phyloP scores from a whole-genome alignment of 169 alveolate genomes.

The Cryptosporidium andersoni region DNA sequence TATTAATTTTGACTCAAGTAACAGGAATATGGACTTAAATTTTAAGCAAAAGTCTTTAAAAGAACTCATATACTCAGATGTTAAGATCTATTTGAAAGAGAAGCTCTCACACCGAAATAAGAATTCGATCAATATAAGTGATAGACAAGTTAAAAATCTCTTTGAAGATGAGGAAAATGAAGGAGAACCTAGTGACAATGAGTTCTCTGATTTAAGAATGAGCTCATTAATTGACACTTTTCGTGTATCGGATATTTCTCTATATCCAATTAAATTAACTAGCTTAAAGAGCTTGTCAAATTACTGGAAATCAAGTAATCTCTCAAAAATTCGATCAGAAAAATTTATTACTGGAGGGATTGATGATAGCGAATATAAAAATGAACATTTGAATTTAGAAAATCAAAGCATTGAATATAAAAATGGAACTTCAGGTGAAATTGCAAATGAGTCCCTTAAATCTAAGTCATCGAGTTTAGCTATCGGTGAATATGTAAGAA shows the following conservation, averaged over 20 bases:
- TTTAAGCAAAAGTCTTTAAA: slow-evolving; percentile 39
- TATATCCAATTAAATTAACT: slow-evolving; percentile 40
- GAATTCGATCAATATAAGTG: no score
- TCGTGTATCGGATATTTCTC: slow-evolving; percentile 38
- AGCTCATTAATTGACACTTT: slow-evolving; percentile 18
- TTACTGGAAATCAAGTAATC: slow-evolving; percentile 35
- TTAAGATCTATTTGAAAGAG: not conserved
- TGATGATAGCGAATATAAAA: slow-evolving; percentile 74
- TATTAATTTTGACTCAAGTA: not conserved
- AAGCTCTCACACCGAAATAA: slow-evolving; percentile 21
- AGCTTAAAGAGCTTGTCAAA: slow-evolving; percentile 5
- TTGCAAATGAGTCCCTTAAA: slow-evolving; percentile 78
- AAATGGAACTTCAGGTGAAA: slow-evolving; percentile 78
- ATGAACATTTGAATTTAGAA: slow-evolving; percentile 24
- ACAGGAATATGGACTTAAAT: slow-evolving; percentile 8
- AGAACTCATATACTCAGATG: slow-evolving; percentile 33
- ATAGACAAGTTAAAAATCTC: slow-evolving; percentile 1
- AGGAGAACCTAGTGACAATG: slow-evolving; percentile 13
- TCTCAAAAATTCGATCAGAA: not conserved
- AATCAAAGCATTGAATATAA: slow-evolving; percentile 3
- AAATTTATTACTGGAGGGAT: slow-evolving; percentile 76
- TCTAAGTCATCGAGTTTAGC: slow-evolving; percentile 71
- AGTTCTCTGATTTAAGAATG: not conserved
- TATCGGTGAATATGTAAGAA: slow-evolving; percentile 90
- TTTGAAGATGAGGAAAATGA: slow-evolving; percentile 52